Percentiles rank a stretch among this genome's conserved stretches.
Conservation (phyloP, 2,329 filamentous ascomycete genomes). For the Arthrobotrys sinensis region DNA sequence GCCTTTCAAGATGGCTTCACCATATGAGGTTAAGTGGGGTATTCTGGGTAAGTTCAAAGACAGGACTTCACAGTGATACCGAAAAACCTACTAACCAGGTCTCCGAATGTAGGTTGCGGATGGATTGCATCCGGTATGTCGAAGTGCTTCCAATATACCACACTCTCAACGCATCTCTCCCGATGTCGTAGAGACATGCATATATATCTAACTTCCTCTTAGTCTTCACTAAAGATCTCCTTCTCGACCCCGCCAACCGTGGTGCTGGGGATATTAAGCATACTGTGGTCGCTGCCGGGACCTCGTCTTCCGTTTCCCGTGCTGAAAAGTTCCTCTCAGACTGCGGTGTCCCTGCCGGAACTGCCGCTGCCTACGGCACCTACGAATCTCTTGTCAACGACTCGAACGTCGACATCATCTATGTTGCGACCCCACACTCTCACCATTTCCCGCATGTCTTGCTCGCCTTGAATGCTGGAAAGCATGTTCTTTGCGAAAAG, state of each 20-base stretch:
- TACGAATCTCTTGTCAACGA: conserved; percentile 87
- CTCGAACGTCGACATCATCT: conserved; percentile 85
- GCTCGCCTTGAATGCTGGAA: conserved; percentile 85
- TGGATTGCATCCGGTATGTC: conserved; percentile 62
- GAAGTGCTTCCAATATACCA: conserved; percentile 32
- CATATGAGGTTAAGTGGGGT: conserved; percentile 63
- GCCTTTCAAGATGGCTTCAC: conserved; percentile 38
- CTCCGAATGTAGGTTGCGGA: conserved; percentile 55
- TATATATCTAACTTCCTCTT: conserved; percentile 16
- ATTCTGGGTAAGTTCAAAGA: conserved; percentile 61
- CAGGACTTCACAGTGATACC: background rate
- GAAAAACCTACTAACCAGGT: background rate
- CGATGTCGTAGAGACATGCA: background rate
- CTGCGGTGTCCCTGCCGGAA: conserved; percentile 77
- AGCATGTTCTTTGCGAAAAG: conserved; percentile 93
- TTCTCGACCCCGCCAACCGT: conserved; percentile 79
- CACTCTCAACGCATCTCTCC: conserved; percentile 39
- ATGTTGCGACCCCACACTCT: conserved; percentile 90
- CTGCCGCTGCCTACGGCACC: conserved; percentile 79
- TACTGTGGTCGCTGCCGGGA: conserved; percentile 83
- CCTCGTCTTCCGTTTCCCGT: conserved; percentile 79
- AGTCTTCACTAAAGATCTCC: conserved; percentile 82
- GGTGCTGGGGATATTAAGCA: conserved; percentile 81
- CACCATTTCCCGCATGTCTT: conserved; percentile 94
- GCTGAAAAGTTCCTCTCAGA: conserved; percentile 81